A percentile compares a stretch with the other conserved stretches of the same genome.
Evolutionary conservation across 2,329 filamentous ascomycete genomes (phyloP).

Genomic region (Apiospora rasikravindrae): DNA sequence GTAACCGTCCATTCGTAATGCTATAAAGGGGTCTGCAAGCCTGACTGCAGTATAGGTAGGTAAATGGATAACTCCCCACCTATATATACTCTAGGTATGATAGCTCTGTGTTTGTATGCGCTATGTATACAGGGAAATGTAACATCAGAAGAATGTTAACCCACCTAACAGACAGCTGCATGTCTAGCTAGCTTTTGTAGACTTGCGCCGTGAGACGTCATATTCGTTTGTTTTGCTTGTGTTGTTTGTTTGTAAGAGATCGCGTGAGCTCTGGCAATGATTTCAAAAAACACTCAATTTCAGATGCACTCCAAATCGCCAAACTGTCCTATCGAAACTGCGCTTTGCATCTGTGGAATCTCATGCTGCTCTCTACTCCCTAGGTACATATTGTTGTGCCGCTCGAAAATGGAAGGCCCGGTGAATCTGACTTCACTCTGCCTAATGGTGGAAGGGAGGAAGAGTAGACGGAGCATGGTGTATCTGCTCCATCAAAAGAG

Average conservation of each 20-base stretch:
- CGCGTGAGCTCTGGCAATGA: background rate
- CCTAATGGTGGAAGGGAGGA: background rate
- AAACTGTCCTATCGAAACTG: constrained; percentile 54
- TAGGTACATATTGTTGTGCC: constrained; percentile 26
- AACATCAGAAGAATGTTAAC: background rate
- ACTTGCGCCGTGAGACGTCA: constrained; percentile 5
- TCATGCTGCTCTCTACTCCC: constrained; percentile 34
- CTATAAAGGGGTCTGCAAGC: background rate
- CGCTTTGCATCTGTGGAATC: constrained; percentile 44
- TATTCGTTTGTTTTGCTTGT: background rate
- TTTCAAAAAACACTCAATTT: constrained; percentile 33
- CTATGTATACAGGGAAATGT: background rate
- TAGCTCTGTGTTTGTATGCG: background rate
- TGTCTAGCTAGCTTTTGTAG: constrained; percentile 1
- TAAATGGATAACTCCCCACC: background rate
- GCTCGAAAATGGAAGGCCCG: background rate
- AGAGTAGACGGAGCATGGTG: constrained; percentile 2
- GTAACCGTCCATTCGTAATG: background rate
- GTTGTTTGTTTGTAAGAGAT: background rate
- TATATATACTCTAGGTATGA: background rate
- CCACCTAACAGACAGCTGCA: background rate
- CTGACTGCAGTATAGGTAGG: background rate
- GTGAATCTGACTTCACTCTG: constrained; percentile 14
- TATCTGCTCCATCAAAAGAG: background rate
- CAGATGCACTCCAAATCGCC: constrained; percentile 57